Percentiles rank a stretch among this genome's conserved stretches.
These are phyloP conservation scores for Aspergillus novoparasiticus DNA, from an alignment of 2,329 filamentous ascomycete species.

Conservation along the genomic window DNA sequence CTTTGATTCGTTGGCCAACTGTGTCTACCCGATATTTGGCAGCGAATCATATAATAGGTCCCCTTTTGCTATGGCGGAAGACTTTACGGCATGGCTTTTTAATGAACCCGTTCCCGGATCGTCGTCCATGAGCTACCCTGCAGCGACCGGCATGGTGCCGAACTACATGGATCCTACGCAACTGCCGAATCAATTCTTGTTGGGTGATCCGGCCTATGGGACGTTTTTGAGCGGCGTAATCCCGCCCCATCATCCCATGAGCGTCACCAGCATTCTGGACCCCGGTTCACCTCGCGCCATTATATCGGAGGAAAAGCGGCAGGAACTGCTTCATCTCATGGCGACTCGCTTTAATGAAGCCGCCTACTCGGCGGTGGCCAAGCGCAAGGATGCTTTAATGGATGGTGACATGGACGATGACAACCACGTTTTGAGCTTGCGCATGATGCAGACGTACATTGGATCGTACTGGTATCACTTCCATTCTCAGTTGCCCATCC, in stretches of 20 bases:
- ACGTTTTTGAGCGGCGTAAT: conserved; percentile 52
- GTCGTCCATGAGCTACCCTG: conserved; percentile 54
- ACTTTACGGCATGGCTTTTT: conserved; percentile 84
- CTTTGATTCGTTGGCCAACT: conserved; percentile 42
- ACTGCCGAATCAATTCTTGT: conserved; percentile 54
- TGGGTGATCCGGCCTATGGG: conserved; percentile 52
- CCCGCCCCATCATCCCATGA: conserved; percentile 75
- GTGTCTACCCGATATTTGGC: conserved; percentile 80
- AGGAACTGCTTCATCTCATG: conserved; percentile 81
- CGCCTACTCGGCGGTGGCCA: conserved; percentile 71
- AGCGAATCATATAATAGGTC: conserved; percentile 82
- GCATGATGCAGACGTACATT: conserved; percentile 96
- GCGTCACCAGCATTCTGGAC: conserved; percentile 81
- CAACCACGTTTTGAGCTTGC: conserved; percentile 71
- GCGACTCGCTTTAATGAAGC: conserved; percentile 78
- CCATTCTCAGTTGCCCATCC: conserved; percentile 88
- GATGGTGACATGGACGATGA: conserved; percentile 72
- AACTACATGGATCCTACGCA: conserved; percentile 46
- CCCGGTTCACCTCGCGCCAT: conserved; percentile 76
- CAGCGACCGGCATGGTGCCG: conserved; percentile 43
- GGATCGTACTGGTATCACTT: conserved; percentile 94
- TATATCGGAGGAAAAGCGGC: conserved; percentile 84
- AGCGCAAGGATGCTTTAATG: conserved; percentile 74
- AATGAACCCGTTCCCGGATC: conserved; percentile 64
- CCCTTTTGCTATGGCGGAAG: conserved; percentile 83